phyloP scores from a whole-genome alignment of 192 early-diverging fungal genomes.

The Spinellus fusiger region DNA sequence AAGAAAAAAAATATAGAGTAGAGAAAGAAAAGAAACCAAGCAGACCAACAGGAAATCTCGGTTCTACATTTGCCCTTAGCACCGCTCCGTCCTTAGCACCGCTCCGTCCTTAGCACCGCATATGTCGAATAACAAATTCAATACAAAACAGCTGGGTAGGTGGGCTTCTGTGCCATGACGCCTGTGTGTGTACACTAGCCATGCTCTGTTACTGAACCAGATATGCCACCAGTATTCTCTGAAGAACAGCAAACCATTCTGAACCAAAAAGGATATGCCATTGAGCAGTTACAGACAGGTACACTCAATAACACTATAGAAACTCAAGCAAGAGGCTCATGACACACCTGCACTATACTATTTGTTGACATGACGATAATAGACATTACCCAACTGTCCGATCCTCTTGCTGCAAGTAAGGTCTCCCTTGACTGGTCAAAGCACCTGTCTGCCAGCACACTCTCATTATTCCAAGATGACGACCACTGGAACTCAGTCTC shows the following conservation, averaged over 20 bases:
- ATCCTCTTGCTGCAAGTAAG: conserved; percentile 15
- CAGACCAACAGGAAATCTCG: background rate
- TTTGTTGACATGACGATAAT: background rate
- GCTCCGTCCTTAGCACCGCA: background rate
- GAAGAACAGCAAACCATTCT: conserved; percentile 33
- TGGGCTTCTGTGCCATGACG: background rate
- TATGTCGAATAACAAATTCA: background rate
- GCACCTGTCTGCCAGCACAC: conserved; percentile 39
- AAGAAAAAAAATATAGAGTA: background rate
- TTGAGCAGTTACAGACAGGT: conserved; percentile 31
- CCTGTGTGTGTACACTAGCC: background rate
- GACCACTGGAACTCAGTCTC: conserved; percentile 32
- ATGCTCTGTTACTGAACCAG: background rate
- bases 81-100: too few species aligned
- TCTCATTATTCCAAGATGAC: conserved; percentile 44
- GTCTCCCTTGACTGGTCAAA: conserved; percentile 24
- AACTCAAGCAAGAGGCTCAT: background rate
- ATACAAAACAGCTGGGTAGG: background rate
- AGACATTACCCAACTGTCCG: conserved; percentile 23
- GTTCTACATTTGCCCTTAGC: too few species aligned
- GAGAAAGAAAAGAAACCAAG: conserved; percentile 1
- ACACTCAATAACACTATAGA: background rate
- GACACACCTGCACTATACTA: background rate
- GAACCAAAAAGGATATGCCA: conserved; percentile 20
- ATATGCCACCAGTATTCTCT: conserved; percentile 19